Percentiles rank a stretch among this genome's conserved stretches.
Evolutionary conservation across 2,329 filamentous ascomycete species (phyloP).

Genomic region (Sclerotinia trifoliorum): DNA sequence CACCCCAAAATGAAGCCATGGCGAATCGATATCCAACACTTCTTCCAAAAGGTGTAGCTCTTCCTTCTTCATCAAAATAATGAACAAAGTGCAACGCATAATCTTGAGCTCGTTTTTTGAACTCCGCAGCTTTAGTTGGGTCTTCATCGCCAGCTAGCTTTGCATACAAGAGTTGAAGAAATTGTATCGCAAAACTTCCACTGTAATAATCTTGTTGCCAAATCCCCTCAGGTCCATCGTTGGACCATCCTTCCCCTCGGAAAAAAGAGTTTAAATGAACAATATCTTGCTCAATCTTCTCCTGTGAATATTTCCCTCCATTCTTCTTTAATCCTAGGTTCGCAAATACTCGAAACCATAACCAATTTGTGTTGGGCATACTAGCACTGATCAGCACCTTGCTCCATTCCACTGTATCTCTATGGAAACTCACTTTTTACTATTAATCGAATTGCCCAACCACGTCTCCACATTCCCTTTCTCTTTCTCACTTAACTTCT

Average conservation of each 20-base stretch:
- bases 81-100: constrained; percentile 71
- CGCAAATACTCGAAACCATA: constrained; percentile 84
- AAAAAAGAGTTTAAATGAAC: constrained; percentile 78
- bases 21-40: constrained; percentile 81
- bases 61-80: constrained; percentile 71
- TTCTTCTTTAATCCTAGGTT: constrained; percentile 77
- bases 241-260: constrained; percentile 78
- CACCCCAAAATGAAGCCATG: constrained; percentile 82
- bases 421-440: constrained; percentile 58
- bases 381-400: constrained; percentile 53
- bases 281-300: constrained; percentile 71
- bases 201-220: constrained; percentile 87
- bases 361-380: constrained; percentile 68
- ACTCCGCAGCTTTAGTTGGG: constrained; percentile 63
- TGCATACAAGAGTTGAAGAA: constrained; percentile 73
- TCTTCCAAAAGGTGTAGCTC: constrained; percentile 73
- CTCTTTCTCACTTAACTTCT: constrained; percentile 60
- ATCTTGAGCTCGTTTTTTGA: constrained; percentile 63
- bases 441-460: constrained; percentile 73
- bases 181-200: constrained; percentile 78
- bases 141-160: constrained; percentile 69
- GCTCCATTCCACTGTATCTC: too few relatives aligned
- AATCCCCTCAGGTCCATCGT: constrained; percentile 75
- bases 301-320: constrained; percentile 67
- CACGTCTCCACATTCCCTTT: constrained; percentile 66